phyloP scores from a whole-genome alignment of 352 stramenopile genomes.

The Elongisporangium prolatum region DNA sequence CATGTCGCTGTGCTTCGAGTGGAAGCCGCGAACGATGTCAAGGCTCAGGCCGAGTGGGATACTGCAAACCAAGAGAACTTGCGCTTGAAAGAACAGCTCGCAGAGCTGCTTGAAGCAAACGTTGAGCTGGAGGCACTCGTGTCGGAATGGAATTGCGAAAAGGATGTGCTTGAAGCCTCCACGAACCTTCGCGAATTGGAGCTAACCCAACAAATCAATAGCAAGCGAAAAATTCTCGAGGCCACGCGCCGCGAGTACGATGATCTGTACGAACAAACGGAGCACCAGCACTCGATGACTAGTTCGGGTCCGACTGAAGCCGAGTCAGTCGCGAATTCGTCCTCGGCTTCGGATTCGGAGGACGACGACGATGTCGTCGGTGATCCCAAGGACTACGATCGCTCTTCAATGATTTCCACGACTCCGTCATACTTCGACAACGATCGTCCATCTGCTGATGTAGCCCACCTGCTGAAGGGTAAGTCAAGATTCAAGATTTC shows the following conservation, averaged over 20 bases:
- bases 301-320: constrained; percentile 42
- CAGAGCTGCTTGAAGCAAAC: constrained; percentile 54
- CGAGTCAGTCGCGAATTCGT: constrained; percentile 38
- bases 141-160: constrained; percentile 48
- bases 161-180: constrained; percentile 49
- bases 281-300: constrained; percentile 22
- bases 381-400: constrained; percentile 23
- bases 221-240: constrained; percentile 45
- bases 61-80: constrained; percentile 50
- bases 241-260: constrained; percentile 33
- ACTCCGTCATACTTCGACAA: constrained; percentile 28
- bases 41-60: constrained; percentile 24
- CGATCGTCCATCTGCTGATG: constrained; percentile 40
- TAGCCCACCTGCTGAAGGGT: constrained; percentile 29
- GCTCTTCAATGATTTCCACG: constrained; percentile 19
- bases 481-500: constrained; percentile 5
- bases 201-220: constrained; percentile 48
- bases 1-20: constrained; percentile 52
- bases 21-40: constrained; percentile 24
- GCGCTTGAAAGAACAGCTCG: constrained; percentile 46
- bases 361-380: constrained; percentile 14
- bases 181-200: constrained; percentile 52
- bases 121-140: constrained; percentile 53
- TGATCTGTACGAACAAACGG: constrained; percentile 38
- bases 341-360: constrained; percentile 24